Evolutionary conservation across 176 grass and related monocot species (phyloP), one percentile per base, ranked within the genome.

Genomic region (Oryza officinalis): DNA sequence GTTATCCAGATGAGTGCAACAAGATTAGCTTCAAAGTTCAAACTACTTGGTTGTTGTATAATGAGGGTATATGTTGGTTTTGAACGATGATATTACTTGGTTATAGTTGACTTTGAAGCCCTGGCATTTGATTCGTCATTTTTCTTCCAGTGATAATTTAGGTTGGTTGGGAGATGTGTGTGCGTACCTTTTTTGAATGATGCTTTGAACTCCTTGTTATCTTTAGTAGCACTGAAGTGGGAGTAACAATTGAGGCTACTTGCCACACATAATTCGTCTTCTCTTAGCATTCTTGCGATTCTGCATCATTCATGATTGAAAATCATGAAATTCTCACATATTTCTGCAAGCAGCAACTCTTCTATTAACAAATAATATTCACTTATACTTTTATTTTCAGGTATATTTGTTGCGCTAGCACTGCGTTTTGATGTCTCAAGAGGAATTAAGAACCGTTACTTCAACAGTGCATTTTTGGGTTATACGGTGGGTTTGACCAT

Each of bases 321-420:
- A 40, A 44, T n/a, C 50, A 73, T 6, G 50, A 43, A 31, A 74
- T 37, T 28, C 4, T 32, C 17, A 14, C 70, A 64, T 33, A 26
- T 83, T 64, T 47, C 18, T n/a, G 2, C 9, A 31, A 30, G 18
- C 38, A 2, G 6, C 15, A 38, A 44, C n/a, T 84, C 64, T 84
- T 49, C 22, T 77, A 69, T 37, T 44, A 86, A 71, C 22, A 27
- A 3, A 76, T 59, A 77, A 82, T 57, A 60, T 49, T 27, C 15
- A 65, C 76, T 72, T 81, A 1, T 13, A 30, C 71, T 79, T 83
- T 22, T 65, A 31, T 15, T 50, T 81, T 15, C 84, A 96, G 93
- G 93, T 77, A 99, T 94, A 61, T 99, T 99, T 66, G 91, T 99
- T 33, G 96, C 91, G 25, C 88, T 98, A 30, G 96, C 96, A 43